phyloP scores from a whole-genome alignment of 2,329 filamentous ascomycete species.

The Fusarium foetens region DNA sequence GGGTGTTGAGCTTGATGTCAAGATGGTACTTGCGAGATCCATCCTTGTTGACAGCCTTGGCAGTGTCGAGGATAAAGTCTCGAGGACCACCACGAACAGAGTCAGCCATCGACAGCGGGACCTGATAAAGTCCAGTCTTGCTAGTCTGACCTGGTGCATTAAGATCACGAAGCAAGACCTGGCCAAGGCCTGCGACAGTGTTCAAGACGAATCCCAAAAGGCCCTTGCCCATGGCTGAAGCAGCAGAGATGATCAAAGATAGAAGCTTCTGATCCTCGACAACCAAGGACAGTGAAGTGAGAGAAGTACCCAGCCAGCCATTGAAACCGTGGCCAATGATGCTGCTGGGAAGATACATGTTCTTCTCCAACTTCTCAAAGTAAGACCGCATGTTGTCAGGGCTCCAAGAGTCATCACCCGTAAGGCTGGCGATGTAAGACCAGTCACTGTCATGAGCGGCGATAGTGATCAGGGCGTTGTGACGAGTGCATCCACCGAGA shows the following conservation, averaged over 20 bases:
- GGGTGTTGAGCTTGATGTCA: conserved; percentile 42
- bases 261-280: conserved; percentile 46
- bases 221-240: conserved; percentile 42
- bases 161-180: conserved; percentile 44
- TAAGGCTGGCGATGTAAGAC: conserved; percentile 52
- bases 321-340: conserved; percentile 55
- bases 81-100: conserved; percentile 64
- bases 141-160: conserved; percentile 40
- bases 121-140: conserved; percentile 59
- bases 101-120: conserved; percentile 65
- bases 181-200: conserved; percentile 39
- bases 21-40: conserved; percentile 45
- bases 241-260: conserved; percentile 42
- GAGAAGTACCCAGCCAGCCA: conserved; percentile 49
- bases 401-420: conserved; percentile 56
- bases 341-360: conserved; percentile 53
- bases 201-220: conserved; percentile 27
- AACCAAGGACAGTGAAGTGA: conserved; percentile 38
- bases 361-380: conserved; percentile 55
- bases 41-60: conserved; percentile 35
- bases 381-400: conserved; percentile 54
- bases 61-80: conserved; percentile 60
- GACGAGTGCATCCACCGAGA: conserved; percentile 53
- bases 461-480: conserved; percentile 54
- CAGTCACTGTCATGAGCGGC: conserved; percentile 55